Percentiles rank a stretch among this genome's conserved stretches.
Evolutionary conservation across 1,284 basidiomycete species (phyloP).

Genomic region (Ceraceosorus guamensis): DNA sequence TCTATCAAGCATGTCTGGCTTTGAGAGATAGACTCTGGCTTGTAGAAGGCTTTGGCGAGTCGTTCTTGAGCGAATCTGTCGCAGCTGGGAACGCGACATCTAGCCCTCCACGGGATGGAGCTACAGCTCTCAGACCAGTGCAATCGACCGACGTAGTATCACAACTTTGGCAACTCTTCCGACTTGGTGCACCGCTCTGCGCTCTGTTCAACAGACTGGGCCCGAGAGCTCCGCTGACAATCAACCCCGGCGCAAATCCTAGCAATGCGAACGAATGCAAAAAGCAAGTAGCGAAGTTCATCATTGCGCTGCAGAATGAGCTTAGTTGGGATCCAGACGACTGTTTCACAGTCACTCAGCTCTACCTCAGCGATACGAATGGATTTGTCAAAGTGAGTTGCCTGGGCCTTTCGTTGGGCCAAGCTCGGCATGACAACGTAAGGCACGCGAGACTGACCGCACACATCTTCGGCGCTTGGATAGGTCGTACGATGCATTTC

Average conservation of each 20-base stretch:
- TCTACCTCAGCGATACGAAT: slow-evolving; percentile 81
- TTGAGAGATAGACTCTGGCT: slow-evolving; percentile 48
- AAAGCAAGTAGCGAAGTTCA: slow-evolving; percentile 55
- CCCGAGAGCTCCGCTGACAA: slow-evolving; percentile 55
- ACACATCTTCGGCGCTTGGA: slow-evolving; percentile 4
- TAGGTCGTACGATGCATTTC: slow-evolving; percentile 88
- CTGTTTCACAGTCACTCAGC: slow-evolving; percentile 60
- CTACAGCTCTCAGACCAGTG: slow-evolving; percentile 3
- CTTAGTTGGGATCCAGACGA: slow-evolving; percentile 52
- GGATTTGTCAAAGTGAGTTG: slow-evolving; percentile 80
- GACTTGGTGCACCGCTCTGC: slow-evolving; percentile 85
- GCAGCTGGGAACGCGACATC: slow-evolving; percentile 13
- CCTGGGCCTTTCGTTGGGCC: neutral
- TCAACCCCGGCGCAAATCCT: slow-evolving; percentile 53
- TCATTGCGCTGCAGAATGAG: slow-evolving; percentile 54
- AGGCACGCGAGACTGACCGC: neutral
- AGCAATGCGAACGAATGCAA: slow-evolving; percentile 69
- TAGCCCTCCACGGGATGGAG: slow-evolving; percentile 6
- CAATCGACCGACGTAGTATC: slow-evolving; percentile 58
- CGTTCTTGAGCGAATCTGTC: slow-evolving; percentile 20
- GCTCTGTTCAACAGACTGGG: slow-evolving; percentile 89
- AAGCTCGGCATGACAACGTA: neutral
- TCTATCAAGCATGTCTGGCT: slow-evolving; percentile 50
- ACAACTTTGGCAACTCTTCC: slow-evolving; percentile 87
- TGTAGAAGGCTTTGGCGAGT: slow-evolving; percentile 48